Conservation (phyloP, 176 grass and related monocot genomes). For the Phoenix dactylifera region DNA sequence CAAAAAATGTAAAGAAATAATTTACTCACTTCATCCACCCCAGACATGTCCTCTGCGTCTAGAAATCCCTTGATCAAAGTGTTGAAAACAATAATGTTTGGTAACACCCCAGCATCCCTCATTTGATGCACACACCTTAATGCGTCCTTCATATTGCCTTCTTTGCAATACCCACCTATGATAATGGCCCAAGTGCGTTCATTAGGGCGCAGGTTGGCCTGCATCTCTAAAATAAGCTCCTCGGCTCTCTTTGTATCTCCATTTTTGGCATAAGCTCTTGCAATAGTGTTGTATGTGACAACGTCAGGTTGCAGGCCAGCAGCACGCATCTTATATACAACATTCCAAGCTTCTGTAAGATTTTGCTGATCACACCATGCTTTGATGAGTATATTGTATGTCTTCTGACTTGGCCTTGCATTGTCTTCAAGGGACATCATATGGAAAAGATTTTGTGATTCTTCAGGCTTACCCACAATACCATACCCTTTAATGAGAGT, state of each 20-base stretch:
- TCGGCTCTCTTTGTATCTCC: conserved; percentile 73
- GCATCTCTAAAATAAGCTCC: conserved; percentile 62
- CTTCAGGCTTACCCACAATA: conserved; percentile 55
- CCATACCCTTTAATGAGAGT: conserved; percentile 92
- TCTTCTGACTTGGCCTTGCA: conserved; percentile 46
- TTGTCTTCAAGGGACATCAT: conserved; percentile 42
- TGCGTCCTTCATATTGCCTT: conserved; percentile 77
- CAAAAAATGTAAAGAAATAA: neutral
- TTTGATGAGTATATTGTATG: conserved; percentile 92
- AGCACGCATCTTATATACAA: conserved; percentile 45
- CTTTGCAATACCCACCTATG: conserved; percentile 72
- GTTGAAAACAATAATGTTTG: conserved; percentile 80
- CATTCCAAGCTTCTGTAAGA: conserved; percentile 56
- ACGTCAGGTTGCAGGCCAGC: conserved; percentile 58
- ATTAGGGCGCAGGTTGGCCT: conserved; percentile 50
- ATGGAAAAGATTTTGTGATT: conserved; percentile 62
- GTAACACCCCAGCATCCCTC: conserved; percentile 48
- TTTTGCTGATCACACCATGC: conserved; percentile 77
- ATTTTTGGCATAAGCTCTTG: conserved; percentile 67
- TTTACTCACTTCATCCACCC: conserved; percentile 60
- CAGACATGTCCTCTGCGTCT: conserved; percentile 47
- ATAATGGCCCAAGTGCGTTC: conserved; percentile 89
- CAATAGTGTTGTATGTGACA: conserved; percentile 86
- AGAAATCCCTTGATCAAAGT: conserved; percentile 89
- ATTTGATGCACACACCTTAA: conserved; percentile 71